A percentile compares a stretch with the other conserved stretches of the same genome.
These are phyloP conservation scores for Melanomma pulvis-pyrius DNA, from an alignment of 495 filamentous ascomycete genomes.

Conservation along the genomic window DNA sequence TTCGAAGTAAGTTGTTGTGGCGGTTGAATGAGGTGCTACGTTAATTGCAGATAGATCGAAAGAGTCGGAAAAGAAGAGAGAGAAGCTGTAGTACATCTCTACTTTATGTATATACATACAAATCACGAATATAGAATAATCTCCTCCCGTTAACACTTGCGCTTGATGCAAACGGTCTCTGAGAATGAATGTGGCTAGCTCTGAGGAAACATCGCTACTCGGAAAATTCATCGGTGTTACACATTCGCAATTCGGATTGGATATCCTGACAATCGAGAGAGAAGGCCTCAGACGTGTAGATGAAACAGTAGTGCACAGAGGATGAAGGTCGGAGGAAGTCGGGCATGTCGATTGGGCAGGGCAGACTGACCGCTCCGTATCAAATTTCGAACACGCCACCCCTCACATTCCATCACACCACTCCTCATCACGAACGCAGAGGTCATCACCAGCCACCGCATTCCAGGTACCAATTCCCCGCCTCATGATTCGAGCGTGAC, in stretches of 20 bases:
- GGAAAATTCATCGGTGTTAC: too few relatives aligned
- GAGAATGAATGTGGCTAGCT: neutral
- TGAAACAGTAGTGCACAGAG: neutral
- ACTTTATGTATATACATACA: neutral
- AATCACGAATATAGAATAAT: neutral
- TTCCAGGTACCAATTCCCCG: neutral
- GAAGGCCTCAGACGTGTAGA: too few relatives aligned
- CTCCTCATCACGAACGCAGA: neutral
- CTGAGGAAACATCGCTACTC: neutral
- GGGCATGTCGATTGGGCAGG: too few relatives aligned
- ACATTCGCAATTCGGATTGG: too few relatives aligned
- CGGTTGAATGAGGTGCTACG: conserved; percentile 2
- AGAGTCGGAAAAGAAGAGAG: neutral
- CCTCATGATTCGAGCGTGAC: conserved; percentile 13
- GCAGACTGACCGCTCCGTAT: neutral
- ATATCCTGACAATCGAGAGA: too few relatives aligned
- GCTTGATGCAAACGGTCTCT: neutral
- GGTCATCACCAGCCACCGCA: neutral
- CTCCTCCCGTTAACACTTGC: neutral
- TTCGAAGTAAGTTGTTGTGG: neutral
- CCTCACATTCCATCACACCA: neutral
- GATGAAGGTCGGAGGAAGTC: neutral
- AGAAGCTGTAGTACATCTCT: neutral
- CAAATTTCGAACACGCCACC: neutral
- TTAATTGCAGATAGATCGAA: neutral